Evolutionary conservation across 2,329 filamentous ascomycete species (phyloP).

Genomic region (Herpotrichia juniperi): DNA sequence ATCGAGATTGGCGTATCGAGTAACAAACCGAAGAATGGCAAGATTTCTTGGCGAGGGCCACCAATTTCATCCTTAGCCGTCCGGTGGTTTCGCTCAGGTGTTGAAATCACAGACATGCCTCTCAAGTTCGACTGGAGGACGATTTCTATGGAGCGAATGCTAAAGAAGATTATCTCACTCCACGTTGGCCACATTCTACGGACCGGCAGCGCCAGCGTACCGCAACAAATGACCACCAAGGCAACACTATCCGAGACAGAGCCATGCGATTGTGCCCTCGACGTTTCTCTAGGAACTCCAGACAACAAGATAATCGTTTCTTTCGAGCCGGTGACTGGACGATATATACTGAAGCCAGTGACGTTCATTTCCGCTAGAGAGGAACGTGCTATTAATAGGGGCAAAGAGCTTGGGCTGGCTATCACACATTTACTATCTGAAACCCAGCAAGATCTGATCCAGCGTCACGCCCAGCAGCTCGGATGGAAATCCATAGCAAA

Average conservation of each 20-base stretch:
- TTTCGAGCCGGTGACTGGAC: constrained; percentile 80
- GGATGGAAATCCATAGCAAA: constrained; percentile 65
- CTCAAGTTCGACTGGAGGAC: constrained; percentile 69
- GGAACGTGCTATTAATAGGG: constrained; percentile 71
- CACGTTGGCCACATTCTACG: constrained; percentile 76
- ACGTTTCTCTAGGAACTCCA: constrained; percentile 71
- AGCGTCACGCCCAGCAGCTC: constrained; percentile 63
- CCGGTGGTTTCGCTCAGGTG: constrained; percentile 85
- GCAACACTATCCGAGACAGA: constrained; percentile 65
- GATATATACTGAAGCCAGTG: constrained; percentile 70
- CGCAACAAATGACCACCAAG: constrained; percentile 63
- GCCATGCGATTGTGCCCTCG: constrained; percentile 70
- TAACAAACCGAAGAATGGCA: constrained; percentile 53
- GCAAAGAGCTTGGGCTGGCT: constrained; percentile 62
- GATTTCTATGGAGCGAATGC: constrained; percentile 75
- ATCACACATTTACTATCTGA: constrained; percentile 68
- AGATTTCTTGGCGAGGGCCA: constrained; percentile 41
- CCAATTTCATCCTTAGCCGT: constrained; percentile 56
- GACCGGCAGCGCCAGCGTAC: constrained; percentile 62
- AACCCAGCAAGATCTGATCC: constrained; percentile 67
- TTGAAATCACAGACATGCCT: constrained; percentile 72
- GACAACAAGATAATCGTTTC: constrained; percentile 64
- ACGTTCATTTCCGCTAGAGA: constrained; percentile 50
- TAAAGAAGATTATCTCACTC: constrained; percentile 75
- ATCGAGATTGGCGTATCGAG: constrained; percentile 83